Evolutionary conservation across 176 grass and related monocot genomes (phyloP).

Genomic region (Aegilops bicornis): DNA sequence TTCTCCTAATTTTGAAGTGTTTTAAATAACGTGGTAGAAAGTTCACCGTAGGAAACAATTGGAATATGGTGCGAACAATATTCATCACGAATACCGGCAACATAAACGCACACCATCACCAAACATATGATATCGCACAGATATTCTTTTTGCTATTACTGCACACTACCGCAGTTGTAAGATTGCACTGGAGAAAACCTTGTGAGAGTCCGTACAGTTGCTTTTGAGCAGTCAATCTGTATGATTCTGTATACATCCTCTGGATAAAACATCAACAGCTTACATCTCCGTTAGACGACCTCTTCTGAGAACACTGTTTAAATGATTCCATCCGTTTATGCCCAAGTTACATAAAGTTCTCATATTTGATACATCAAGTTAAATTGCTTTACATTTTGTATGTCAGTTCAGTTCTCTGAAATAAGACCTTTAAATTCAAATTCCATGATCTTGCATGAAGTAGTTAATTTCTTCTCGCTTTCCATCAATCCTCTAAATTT

Average conservation of each 20-base stretch:
- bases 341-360: no score
- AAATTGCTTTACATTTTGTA: no score
- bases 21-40: background rate
- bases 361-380: no score
- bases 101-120: background rate
- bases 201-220: background rate
- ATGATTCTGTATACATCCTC: background rate
- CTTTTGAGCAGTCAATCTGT: background rate
- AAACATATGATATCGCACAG: background rate
- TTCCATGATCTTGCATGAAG: background rate
- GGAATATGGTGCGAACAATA: background rate
- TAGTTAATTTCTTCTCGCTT: background rate
- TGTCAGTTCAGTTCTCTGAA: no score
- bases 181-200: background rate
- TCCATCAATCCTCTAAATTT: background rate
- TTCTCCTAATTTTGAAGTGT: background rate
- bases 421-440: background rate
- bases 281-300: background rate
- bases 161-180: background rate
- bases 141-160: background rate
- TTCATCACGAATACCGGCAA: background rate
- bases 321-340: background rate
- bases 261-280: background rate
- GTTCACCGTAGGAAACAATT: background rate
- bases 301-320: background rate